These are phyloP conservation scores for Diversispora epigaea DNA, from an alignment of 192 early-diverging fungal genomes.

Conservation along the genomic window DNA sequence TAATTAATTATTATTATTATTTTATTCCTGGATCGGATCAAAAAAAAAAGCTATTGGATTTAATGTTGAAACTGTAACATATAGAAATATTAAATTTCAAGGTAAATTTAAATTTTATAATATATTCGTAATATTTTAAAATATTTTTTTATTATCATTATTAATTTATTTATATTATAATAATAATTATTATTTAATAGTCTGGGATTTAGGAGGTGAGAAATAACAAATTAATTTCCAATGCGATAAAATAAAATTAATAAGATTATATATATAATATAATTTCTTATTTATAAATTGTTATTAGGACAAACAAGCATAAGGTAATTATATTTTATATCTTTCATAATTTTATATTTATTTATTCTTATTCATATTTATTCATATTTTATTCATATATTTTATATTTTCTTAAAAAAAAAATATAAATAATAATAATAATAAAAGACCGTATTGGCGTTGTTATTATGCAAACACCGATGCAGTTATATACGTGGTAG, in stretches of 20 bases:
- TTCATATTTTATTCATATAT: slow-evolving; percentile 13
- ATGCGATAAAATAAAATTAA: too few relatives aligned
- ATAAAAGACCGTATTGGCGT: slow-evolving; percentile 86
- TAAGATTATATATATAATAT: too few relatives aligned
- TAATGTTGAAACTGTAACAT: slow-evolving; percentile 90
- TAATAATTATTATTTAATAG: background rate
- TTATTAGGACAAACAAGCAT: slow-evolving; percentile 43
- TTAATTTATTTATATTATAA: background rate
- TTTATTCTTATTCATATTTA: background rate
- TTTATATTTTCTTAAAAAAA: background rate
- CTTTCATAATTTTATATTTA: background rate
- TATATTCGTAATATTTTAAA: background rate
- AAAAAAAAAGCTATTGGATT: slow-evolving; percentile 65
- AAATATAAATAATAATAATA: too few relatives aligned
- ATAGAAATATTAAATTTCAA: slow-evolving; percentile 99
- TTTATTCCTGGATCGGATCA: background rate
- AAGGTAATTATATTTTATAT: slow-evolving; percentile 37
- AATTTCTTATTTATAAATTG: background rate
- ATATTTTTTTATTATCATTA: background rate
- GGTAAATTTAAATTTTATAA: slow-evolving; percentile 51
- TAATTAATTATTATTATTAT: background rate
- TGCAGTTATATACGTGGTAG: slow-evolving; percentile 97
- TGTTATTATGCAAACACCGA: slow-evolving; percentile 99
- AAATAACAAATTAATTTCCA: too few relatives aligned
- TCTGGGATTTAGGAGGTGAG: slow-evolving; percentile 34